Evolutionary conservation across 768 basidiomycete species (phyloP), one percentile per base, ranked within the genome.

Genomic region (Mycena vitilis): DNA sequence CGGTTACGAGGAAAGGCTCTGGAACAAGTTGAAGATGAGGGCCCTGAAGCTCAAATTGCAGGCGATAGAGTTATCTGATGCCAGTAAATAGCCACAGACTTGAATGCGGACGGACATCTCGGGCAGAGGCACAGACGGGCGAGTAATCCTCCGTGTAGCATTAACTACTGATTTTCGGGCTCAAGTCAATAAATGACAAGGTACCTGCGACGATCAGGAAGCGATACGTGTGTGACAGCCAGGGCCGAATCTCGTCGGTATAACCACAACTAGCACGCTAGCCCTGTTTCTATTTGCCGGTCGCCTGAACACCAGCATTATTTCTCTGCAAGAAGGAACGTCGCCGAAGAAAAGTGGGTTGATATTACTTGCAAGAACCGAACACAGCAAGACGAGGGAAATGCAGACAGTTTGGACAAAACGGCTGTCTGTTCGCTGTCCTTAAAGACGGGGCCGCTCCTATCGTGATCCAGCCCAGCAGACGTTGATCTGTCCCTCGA

Each of bases 391-490:
- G 18, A n/a, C 22, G n/a, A 52, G 23, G 34, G 44, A 61, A 44
- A 23, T 67, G 30, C 48, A 16, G 16, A 15, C 15, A 23, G 13
- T 13, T 2, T 22, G 52, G 67, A 56, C 66, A 63, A 52, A 58
- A 48, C 68, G 57, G 59, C 59, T 64, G 62, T 64, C 62, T 20
- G 63, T 63, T 63, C 34, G 34, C 42, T 69, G 60, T 66, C 63
- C 56, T 42, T 51, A 7, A 30, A 60, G 60, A 60, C 48, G 49
- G 34, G 48, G 40, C 77, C 74, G 75, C 66, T 76, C 71, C 53
- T 69, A 71, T 76, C 76, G 74, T 76, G 75, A 76, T 77, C 63
- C 63, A 45, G 47, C 49, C 51, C 60, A 5, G 16, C 34, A 16
- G 22, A 30, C 8, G 61, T 11, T 52, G 56, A 68, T 68, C 57